Conservation (phyloP, 2,329 filamentous ascomycete species). For the Blastomyces emzantsi region DNA sequence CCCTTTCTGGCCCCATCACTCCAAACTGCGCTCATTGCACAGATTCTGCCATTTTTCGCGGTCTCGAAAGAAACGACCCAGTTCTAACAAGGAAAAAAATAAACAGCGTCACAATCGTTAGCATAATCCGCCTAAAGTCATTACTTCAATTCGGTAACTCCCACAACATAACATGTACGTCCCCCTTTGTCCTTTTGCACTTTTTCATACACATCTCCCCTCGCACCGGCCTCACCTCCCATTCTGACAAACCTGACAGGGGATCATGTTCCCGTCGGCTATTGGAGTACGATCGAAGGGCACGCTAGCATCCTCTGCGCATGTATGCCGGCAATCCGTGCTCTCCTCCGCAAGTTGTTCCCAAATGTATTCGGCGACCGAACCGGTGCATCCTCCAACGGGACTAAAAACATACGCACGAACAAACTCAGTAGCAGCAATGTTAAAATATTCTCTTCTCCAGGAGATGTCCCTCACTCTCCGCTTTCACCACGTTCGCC, state of each 20-base stretch:
- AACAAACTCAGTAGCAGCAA: not conserved
- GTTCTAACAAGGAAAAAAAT: not conserved
- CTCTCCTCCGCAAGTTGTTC: constrained; percentile 1
- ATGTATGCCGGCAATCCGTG: constrained; percentile 5
- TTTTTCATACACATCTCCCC: not conserved
- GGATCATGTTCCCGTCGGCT: not conserved
- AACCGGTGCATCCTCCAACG: not conserved
- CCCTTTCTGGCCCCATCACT: not conserved
- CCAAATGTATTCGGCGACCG: not conserved
- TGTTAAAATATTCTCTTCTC: not conserved
- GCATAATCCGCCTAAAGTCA: not conserved
- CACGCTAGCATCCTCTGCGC: constrained; percentile 3
- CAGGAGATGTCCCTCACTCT: not conserved
- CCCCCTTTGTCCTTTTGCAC: not conserved
- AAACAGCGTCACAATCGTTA: constrained; percentile 6
- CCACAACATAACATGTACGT: not conserved
- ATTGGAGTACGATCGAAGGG: constrained; percentile 1
- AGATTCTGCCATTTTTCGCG: not conserved
- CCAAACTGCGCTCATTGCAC: not conserved
- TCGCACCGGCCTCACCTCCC: not conserved
- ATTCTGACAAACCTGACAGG: not conserved
- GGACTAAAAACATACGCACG: not conserved
- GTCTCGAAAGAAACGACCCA: not conserved
- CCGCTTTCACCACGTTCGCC: not conserved
- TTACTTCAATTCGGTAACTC: constrained; percentile 5